phyloP scores from a whole-genome alignment of 2,329 filamentous ascomycete genomes.

The Apiospora marii region DNA sequence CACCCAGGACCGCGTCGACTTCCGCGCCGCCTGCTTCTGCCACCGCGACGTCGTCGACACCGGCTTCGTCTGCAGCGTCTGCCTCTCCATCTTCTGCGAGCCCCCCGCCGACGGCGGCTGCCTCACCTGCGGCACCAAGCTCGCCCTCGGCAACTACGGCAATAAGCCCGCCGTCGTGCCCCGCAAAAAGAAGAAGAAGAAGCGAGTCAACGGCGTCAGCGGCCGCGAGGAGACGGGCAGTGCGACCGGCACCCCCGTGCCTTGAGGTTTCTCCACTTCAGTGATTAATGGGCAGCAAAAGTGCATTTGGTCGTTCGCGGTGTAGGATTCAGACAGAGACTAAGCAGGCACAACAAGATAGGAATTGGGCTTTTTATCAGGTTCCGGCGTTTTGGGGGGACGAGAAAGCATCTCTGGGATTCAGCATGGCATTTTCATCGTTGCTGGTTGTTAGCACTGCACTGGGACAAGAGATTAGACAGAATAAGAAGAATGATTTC shows the following conservation, averaged over 20 bases:
- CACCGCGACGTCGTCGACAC: slow-evolving; percentile 90
- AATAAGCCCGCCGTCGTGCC: slow-evolving; percentile 78
- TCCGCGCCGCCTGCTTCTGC: slow-evolving; percentile 98
- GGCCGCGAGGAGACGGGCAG: slow-evolving; percentile 65
- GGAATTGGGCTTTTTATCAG: background rate
- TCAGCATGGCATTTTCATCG: slow-evolving; percentile 2
- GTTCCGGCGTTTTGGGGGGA: background rate
- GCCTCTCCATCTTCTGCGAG: slow-evolving; percentile 90
- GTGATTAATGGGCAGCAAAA: background rate
- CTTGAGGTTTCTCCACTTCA: slow-evolving; percentile 35
- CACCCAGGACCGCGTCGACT: slow-evolving; percentile 88
- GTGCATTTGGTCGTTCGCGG: background rate
- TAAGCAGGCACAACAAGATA: background rate
- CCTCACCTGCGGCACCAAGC: slow-evolving; percentile 81
- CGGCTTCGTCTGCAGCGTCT: slow-evolving; percentile 96
- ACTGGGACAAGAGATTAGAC: background rate
- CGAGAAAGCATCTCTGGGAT: background rate
- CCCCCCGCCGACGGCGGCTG: slow-evolving; percentile 69
- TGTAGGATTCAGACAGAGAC: background rate
- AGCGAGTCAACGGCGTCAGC: slow-evolving; percentile 62
- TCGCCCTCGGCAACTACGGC: slow-evolving; percentile 80
- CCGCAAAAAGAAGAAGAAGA: slow-evolving; percentile 79
- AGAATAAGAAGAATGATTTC: background rate
- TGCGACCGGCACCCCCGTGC: slow-evolving; percentile 66
- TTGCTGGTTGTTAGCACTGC: background rate